Evolutionary conservation across 768 basidiomycete genomes (phyloP), one percentile per base, ranked within the genome.

Genomic region (Thelephora ganbajun): DNA sequence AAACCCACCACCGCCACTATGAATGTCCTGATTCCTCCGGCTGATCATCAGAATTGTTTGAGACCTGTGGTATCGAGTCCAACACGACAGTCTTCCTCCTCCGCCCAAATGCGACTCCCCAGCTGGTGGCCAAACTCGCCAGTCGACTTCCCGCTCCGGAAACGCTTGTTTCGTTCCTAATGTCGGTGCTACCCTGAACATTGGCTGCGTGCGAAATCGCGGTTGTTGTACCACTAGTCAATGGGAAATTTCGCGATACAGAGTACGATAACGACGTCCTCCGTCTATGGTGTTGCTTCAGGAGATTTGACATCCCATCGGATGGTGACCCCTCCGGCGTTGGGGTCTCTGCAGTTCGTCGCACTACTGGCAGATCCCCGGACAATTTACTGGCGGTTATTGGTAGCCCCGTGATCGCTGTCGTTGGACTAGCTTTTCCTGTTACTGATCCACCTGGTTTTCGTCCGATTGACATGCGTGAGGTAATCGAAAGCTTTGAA

Each of bases 401-500:
- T 6, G 70, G 64, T 43, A 72, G 71, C 20, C 79, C 83, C 22
- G 77, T 73, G 33, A 83, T 53, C 5, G 82, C 83, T 2, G 75
- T 84, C 6, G 84, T 83, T 3, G 83, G 70, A 16, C 72, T 70
- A 0, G 78, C 79, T 60, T 86, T 85, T 1, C 70, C 61, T 16
- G 63, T 54, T 33, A 65, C 54, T 0, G 73, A 65, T 2, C 69
- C 66, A 36, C 62, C 68, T 43, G 84, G 81, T 23, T 79, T 67
- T 33, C 81, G 76, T 26, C 69, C 73, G 0, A 71, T 66, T 6
- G 83, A 85, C 57, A 85, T 80, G 47, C 68, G 71, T 7, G 85
- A 88, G 1, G 81, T 73, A 5, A 74, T 71, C 2, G 83, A 85
- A 18, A 79, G 59, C 14, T 80, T 72, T 2, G 83, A 86, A 5